A percentile compares a stretch with the other conserved stretches of the same genome.
These are phyloP conservation scores for Hyaloscypha variabilis DNA, from an alignment of 495 filamentous ascomycete species.

Conservation along the genomic window DNA sequence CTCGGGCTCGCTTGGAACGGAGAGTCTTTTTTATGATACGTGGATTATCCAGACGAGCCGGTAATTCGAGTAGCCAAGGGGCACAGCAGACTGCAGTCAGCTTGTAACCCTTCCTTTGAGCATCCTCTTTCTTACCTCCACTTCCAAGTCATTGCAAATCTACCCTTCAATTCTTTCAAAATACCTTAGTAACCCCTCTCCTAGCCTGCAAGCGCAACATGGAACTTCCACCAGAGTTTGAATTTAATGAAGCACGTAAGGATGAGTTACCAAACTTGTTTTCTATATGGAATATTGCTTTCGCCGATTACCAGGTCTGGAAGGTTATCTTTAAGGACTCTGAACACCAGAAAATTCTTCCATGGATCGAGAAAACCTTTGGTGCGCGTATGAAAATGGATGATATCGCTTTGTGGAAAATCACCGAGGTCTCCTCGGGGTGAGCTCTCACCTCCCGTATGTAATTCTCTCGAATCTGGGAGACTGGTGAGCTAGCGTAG, in stretches of 20 bases:
- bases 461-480: not conserved
- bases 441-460: not conserved
- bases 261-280: conserved; percentile 12
- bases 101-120: not conserved
- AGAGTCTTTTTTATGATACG: not conserved
- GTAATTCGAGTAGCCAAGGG: not conserved
- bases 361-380: conserved; percentile 9
- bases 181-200: no score
- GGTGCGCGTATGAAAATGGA: conserved; percentile 12
- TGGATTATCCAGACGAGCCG: not conserved
- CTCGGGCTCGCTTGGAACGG: no score
- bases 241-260: conserved; percentile 7
- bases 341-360: conserved; percentile 3
- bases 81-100: not conserved
- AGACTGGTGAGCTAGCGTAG: conserved; percentile 7
- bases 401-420: conserved; percentile 16
- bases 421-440: conserved; percentile 18
- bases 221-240: conserved; percentile 11
- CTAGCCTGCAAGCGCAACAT: conserved; percentile 5
- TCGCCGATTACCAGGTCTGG: conserved; percentile 12
- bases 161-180: not conserved
- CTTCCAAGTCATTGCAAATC: not conserved
- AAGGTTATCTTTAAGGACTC: not conserved
- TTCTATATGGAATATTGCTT: conserved; percentile 7
- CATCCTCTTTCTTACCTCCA: not conserved